Base-by-base conservation (phyloP, 1,284 basidiomycete genomes). In the Sporisorium exsertum region DNA sequence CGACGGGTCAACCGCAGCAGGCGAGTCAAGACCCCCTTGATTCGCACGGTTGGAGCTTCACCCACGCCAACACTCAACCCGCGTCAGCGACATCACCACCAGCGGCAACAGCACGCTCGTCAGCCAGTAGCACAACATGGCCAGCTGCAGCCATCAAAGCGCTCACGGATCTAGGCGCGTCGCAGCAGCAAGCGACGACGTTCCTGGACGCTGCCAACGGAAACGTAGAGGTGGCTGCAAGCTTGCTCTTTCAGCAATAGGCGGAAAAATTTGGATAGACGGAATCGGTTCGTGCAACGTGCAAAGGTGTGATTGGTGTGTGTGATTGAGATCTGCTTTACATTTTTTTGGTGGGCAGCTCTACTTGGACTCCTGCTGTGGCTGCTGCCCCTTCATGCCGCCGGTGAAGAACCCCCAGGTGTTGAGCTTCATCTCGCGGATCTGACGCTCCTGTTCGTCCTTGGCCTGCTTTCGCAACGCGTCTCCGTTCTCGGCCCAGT, bases 141-240 rank as follows among this genome's bases (percentile, higher is more conserved):
- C 70, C 84, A 18, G 67, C 68, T 15, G 78, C 76, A 40, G 81
- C 75, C 32, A 85, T 84, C 55, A 59, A 67, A 53, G 69, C 73
- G 13, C 60, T 97, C 12, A 89, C 96, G 1, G 77, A 79, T 52
- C 64, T 81, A 8, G 95, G 95, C 2, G 93, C 90, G 2, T 87
- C 90, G 18, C 88, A 91, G 63, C 91, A 93, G 54, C 87, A 92
- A 32, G 95, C 95, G 0, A 90, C 94, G 16, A 89, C 89, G 58
- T 88, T 92, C 24, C 87, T 98, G 60, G 90, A 92, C 22, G 92
- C 93, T 6, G 89, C 93, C 1, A 91, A 90, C 2, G 95, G 95
- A 1, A 94, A 96, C 81, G 88, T 95, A 7, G 94, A 97, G 69
- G 88, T 93, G 20, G 95, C 95, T 3, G 95, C 93, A 5, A 94